A percentile compares a stretch with the other conserved stretches of the same genome.
Conservation (phyloP, 345 rosid species). For the Linum usitatissimum region DNA sequence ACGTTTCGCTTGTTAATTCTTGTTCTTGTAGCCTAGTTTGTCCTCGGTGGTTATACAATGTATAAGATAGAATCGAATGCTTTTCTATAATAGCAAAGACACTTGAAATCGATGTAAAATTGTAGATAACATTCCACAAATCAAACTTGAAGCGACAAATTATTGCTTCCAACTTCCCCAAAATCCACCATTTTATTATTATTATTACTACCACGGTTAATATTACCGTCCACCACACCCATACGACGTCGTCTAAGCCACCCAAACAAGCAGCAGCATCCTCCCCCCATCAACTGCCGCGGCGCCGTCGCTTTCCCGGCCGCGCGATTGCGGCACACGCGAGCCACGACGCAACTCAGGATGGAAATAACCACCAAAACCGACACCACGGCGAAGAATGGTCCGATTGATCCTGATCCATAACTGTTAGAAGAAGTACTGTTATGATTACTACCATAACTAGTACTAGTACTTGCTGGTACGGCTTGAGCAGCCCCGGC, state of each 20-base stretch:
- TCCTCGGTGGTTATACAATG: not conserved
- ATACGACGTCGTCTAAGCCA: conserved; percentile 30
- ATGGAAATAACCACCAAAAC: conserved; percentile 39
- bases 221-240: conserved; percentile 12
- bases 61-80: not conserved
- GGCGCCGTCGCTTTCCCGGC: not conserved
- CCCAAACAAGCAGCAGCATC: conserved; percentile 18
- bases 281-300: conserved; percentile 24
- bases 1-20: not conserved
- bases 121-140: no score
- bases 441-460: conserved; percentile 13
- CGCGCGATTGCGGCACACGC: conserved; percentile 27
- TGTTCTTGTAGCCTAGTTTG: not conserved
- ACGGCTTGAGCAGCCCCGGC: conserved; percentile 6
- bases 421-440: no score
- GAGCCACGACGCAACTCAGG: conserved; percentile 49
- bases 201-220: no score
- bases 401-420: conserved; percentile 51
- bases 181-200: not conserved
- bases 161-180: no score
- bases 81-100: no score
- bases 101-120: no score
- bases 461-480: conserved; percentile 11
- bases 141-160: no score
- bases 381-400: conserved; percentile 57